These are phyloP conservation scores for Penicillium dipodomyicola DNA, from an alignment of 495 filamentous ascomycete species.

Conservation along the genomic window DNA sequence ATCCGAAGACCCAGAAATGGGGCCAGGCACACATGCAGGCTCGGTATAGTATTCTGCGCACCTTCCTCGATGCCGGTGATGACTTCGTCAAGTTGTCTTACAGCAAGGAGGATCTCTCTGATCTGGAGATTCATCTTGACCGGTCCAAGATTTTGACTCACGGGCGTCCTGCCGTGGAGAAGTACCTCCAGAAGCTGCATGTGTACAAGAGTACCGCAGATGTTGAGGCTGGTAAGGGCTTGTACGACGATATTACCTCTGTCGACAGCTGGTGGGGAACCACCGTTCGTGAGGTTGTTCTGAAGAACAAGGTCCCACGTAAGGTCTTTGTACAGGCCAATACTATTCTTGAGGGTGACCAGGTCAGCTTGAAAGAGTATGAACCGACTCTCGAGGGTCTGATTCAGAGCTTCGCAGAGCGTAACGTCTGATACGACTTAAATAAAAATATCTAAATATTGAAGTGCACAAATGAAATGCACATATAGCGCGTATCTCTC, in stretches of 20 bases:
- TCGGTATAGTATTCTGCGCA: conserved; percentile 82
- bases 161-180: conserved; percentile 71
- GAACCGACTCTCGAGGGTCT: conserved; percentile 81
- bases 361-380: conserved; percentile 83
- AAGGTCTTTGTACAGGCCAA: conserved; percentile 98
- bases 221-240: conserved; percentile 63
- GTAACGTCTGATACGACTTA: conserved; percentile 50
- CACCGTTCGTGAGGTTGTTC: conserved; percentile 71
- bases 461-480: not conserved
- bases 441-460: conserved; percentile 12
- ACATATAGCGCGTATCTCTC: not conserved
- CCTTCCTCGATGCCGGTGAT: conserved; percentile 80
- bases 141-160: conserved; percentile 75
- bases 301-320: conserved; percentile 83
- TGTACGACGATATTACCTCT: conserved; percentile 79
- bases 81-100: conserved; percentile 79
- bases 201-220: conserved; percentile 92
- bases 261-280: conserved; percentile 79
- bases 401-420: conserved; percentile 87
- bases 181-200: conserved; percentile 89
- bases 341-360: conserved; percentile 70
- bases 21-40: conserved; percentile 95
- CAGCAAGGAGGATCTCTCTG: conserved; percentile 70
- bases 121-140: conserved; percentile 78
- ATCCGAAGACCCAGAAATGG: conserved; percentile 84